A percentile compares a stretch with the other conserved stretches of the same genome.
Evolutionary conservation across 1,139 yeast species (phyloP).

Genomic region (Sugiyamaella novakii): DNA sequence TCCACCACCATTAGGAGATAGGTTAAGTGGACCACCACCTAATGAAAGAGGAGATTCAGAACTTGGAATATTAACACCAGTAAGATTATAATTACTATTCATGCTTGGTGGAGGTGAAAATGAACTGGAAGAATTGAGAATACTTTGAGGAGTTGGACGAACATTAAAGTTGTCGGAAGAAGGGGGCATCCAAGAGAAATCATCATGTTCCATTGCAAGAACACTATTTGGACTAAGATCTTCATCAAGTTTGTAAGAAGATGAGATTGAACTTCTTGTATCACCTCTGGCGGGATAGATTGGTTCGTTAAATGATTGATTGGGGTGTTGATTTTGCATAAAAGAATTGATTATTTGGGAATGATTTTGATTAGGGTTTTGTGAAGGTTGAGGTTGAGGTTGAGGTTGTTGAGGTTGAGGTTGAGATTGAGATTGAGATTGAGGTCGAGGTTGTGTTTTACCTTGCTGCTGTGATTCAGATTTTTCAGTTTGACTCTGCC

Average conservation of each 20-base stretch:
- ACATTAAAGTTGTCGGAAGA: constrained; percentile 18
- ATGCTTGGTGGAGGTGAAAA: constrained; percentile 25
- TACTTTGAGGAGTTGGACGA: constrained; percentile 27
- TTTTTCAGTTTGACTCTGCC: constrained; percentile 24
- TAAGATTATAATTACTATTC: constrained; percentile 1
- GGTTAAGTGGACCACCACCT: constrained; percentile 13
- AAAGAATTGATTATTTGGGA: constrained; percentile 11
- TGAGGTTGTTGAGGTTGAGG: constrained; percentile 9
- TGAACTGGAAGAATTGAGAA: constrained; percentile 22
- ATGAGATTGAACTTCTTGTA: constrained; percentile 17
- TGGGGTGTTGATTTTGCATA: constrained; percentile 3
- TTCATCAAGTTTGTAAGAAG: constrained; percentile 25
- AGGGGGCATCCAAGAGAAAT: constrained; percentile 33
- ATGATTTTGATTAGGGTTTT: constrained; percentile 16
- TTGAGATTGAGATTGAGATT: not conserved
- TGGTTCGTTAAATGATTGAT: constrained; percentile 5
- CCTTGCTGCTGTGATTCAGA: constrained; percentile 2
- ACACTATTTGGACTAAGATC: constrained; percentile 28
- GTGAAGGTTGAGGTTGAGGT: constrained; percentile 15
- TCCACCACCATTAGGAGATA: constrained; percentile 6
- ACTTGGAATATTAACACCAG: constrained; percentile 5
- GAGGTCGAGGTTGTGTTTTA: not conserved
- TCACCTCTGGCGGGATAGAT: constrained; percentile 8
- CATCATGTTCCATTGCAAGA: constrained; percentile 26
- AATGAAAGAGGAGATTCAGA: constrained; percentile 27